phyloP scores from a whole-genome alignment of 257 asterid genomes.

The Ilex asprella region DNA sequence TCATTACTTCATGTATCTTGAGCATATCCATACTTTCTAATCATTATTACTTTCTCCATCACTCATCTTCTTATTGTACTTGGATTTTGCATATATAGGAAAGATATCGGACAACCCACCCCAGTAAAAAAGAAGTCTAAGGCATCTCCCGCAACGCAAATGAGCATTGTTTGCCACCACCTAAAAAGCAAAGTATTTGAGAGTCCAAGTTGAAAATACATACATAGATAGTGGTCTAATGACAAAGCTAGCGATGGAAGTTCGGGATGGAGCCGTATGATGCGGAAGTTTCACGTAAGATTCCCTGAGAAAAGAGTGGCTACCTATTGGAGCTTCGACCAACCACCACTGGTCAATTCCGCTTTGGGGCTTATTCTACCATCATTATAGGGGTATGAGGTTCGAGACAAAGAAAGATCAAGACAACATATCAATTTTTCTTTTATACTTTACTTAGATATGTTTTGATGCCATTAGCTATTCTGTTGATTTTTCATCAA shows the following conservation, averaged over 20 bases:
- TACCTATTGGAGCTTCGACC: neutral
- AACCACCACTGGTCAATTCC: neutral
- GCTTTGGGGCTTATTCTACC: neutral
- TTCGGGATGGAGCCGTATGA: neutral
- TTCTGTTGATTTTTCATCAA: neutral
- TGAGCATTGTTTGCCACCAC: too few species aligned
- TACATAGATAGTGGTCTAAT: too few species aligned
- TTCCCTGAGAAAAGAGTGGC: conserved; percentile 1
- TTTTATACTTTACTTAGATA: neutral
- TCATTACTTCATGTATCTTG: too few species aligned
- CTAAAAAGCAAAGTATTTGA: neutral
- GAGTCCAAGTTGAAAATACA: neutral
- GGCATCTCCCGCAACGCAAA: too few species aligned
- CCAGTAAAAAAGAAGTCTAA: too few species aligned
- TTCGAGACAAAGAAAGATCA: neutral
- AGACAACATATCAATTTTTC: neutral
- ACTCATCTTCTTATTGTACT: too few species aligned
- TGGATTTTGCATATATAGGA: too few species aligned
- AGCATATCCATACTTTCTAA: too few species aligned
- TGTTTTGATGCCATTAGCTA: neutral
- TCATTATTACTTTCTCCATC: too few species aligned
- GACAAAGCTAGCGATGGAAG: neutral
- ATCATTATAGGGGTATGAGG: neutral
- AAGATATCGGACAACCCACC: too few species aligned
- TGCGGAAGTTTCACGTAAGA: neutral